Base-by-base conservation (phyloP, 495 filamentous ascomycete species). In the Rusavskia elegans region DNA sequence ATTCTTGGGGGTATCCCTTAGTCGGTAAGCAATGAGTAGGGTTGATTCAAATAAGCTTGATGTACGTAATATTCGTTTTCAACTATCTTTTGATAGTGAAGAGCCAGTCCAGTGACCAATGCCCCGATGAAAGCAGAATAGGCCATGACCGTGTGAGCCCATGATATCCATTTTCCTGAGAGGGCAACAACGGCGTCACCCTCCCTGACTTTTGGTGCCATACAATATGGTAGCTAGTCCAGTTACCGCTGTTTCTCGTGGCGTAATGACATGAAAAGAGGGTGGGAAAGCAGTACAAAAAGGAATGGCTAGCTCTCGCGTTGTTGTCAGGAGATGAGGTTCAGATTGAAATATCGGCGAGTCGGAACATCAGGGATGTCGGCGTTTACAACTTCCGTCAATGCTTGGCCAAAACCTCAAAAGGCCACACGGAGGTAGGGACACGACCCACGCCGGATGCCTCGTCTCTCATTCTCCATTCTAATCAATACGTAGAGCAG, bases 41-140 rank as follows among this genome's bases (percentile, higher is more conserved):
- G 37, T 25, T 19, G 30, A 46, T 11, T 16, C 10, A 35, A 16
- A 23, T n/a, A 17, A n/a, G 36, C n/a, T 20, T 10, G 21, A 63
- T 71, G 54, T 58, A 78, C 85, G 68, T 85, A 95, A 70, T 92
- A 83, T 69, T 99, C 87, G 65, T 99, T 99, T 66, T 95, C 74
- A 19, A 99, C 93, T 51, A 99, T 99, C 74, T 97, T 97, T 58
- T 82, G 79, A 67, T 89, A 96, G 68, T 99, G 93, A 45, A 99
- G 71, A 49, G 71, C 81, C 63, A 84, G 66, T 60, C 93, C 93
- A 55, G 94, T 81, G 48, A 92, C 63, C 55, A 99, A 70, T 50
- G 93, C 93, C 63, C 89, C 88, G 41, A 96, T 60, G 67, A 99
- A 99, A 42, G 89, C 93, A 54, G 81, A 79, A 60, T 94, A 96